Evolutionary conservation across 306 rosid genomes (phyloP).

Genomic region (Ceratonia siliqua): DNA sequence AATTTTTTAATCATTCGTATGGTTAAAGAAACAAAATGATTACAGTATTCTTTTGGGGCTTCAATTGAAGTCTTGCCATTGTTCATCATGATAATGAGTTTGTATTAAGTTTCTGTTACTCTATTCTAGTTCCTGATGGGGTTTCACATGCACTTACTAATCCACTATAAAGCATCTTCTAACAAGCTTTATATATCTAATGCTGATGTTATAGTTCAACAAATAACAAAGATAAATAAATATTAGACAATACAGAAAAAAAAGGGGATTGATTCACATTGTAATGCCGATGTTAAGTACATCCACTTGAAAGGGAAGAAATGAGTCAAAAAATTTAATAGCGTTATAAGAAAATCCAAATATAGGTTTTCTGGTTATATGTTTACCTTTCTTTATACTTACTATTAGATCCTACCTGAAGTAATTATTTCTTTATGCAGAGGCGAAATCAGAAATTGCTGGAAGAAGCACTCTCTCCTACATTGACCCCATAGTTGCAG

Average conservation of each 20-base stretch:
- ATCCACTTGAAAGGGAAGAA: neutral
- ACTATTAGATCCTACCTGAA: constrained; percentile 20
- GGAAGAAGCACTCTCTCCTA: constrained; percentile 99
- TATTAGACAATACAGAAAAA: neutral
- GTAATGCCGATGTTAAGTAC: neutral
- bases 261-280: neutral
- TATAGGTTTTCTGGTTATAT: constrained; percentile 25
- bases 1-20: neutral
- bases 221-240: neutral
- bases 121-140: too few relatives aligned
- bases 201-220: constrained; percentile 15
- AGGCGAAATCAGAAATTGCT: constrained; percentile 94
- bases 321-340: constrained; percentile 14
- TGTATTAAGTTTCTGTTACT: too few relatives aligned
- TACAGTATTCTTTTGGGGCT: constrained; percentile 19
- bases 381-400: neutral
- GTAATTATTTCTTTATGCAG: constrained; percentile 44
- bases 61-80: too few relatives aligned
- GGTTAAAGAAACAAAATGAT: neutral
- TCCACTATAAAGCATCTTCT: too few relatives aligned
- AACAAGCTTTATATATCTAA: too few relatives aligned
- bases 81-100: too few relatives aligned
- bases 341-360: constrained; percentile 3
- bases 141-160: too few relatives aligned
- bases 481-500: constrained; percentile 86